Percentiles rank a stretch among this genome's conserved stretches.
These are phyloP conservation scores for Limonomyces culmigenus DNA, from an alignment of 1,284 basidiomycete genomes.

Conservation along the genomic window DNA sequence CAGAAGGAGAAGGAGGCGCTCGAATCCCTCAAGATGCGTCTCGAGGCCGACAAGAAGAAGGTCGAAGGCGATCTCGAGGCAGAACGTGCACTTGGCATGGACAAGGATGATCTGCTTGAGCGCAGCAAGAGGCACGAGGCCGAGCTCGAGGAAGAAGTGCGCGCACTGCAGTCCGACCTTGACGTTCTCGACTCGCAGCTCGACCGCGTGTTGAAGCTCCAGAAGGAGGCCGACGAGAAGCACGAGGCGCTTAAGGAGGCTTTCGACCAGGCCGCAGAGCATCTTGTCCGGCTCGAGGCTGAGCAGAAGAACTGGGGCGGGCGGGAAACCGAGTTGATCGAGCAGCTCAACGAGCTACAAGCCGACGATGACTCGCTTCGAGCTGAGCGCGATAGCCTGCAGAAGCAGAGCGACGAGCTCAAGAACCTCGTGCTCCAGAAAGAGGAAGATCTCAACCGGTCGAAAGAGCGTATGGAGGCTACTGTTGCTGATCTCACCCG, in stretches of 20 bases:
- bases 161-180: constrained; percentile 67
- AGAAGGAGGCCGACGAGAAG: constrained; percentile 67
- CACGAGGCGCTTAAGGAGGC: constrained; percentile 52
- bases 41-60: constrained; percentile 70
- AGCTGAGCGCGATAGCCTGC: constrained; percentile 40
- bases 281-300: constrained; percentile 63
- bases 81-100: constrained; percentile 64
- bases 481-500: constrained; percentile 56
- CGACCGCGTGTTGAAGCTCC: constrained; percentile 60
- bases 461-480: constrained; percentile 64
- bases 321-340: constrained; percentile 40
- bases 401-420: constrained; percentile 55
- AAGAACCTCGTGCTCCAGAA: constrained; percentile 54
- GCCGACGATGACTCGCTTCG: constrained; percentile 40
- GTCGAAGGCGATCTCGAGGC: constrained; percentile 72
- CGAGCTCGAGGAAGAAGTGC: constrained; percentile 76
- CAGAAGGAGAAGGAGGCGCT: constrained; percentile 64
- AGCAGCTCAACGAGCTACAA: constrained; percentile 39
- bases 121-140: constrained; percentile 75
- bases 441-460: constrained; percentile 65
- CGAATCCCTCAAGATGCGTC: constrained; percentile 60
- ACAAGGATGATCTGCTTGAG: constrained; percentile 78
- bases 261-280: constrained; percentile 73
- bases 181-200: constrained; percentile 78
- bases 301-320: constrained; percentile 56